Conservation (phyloP, 768 basidiomycete genomes). For the Trametes sanguinea region DNA sequence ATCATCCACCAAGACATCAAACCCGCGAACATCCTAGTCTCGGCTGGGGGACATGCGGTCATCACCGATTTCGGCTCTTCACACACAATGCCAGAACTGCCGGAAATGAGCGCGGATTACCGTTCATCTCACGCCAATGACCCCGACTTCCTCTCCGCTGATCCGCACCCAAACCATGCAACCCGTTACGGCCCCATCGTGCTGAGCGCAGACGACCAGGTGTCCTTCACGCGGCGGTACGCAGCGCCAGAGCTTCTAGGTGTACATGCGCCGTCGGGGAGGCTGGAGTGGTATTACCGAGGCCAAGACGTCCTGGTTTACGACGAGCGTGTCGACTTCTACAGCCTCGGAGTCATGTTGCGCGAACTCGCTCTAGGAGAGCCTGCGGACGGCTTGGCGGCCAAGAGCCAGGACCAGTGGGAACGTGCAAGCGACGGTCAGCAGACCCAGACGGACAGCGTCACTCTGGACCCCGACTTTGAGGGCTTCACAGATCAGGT, state of each 20-base stretch:
- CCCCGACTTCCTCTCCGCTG: background rate
- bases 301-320: slow-evolving; percentile 14
- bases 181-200: slow-evolving; percentile 15
- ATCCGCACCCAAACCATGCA: too few relatives aligned
- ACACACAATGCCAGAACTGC: background rate
- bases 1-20: slow-evolving; percentile 25
- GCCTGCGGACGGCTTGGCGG: background rate
- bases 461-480: slow-evolving; percentile 1
- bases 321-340: slow-evolving; percentile 25
- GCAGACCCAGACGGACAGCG: too few relatives aligned
- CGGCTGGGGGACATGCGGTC: slow-evolving; percentile 17
- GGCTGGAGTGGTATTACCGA: background rate
- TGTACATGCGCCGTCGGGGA: background rate
- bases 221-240: slow-evolving; percentile 24
- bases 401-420: slow-evolving; percentile 2
- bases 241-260: slow-evolving; percentile 24
- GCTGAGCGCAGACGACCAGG: slow-evolving; percentile 15
- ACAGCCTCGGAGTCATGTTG: slow-evolving; percentile 21
- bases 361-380: slow-evolving; percentile 20
- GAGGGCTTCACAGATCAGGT: slow-evolving; percentile 4
- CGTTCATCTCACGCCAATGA: background rate
- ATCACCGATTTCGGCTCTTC: slow-evolving; percentile 22
- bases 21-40: slow-evolving; percentile 23
- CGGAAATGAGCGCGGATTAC: background rate
- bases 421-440: slow-evolving; percentile 17